Percentiles rank a stretch among this genome's conserved stretches.
These are phyloP conservation scores for Cryptosporidium parvum DNA, from an alignment of 169 alveolate genomes.

Conservation along the genomic window DNA sequence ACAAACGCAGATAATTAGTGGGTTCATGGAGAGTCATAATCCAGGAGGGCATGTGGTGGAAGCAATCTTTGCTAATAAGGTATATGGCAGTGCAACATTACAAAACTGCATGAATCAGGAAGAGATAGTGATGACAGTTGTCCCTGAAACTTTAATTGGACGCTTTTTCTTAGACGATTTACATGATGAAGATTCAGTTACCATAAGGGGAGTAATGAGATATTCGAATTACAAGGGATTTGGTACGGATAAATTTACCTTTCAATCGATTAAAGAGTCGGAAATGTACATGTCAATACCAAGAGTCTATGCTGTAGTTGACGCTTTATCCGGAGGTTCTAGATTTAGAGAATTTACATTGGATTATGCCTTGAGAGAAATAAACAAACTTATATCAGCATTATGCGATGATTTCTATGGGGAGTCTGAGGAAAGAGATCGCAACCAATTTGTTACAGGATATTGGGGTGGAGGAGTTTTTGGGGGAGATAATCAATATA, in stretches of 20 bases:
- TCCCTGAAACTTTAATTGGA: slow-evolving; percentile 44
- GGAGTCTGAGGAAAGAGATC: slow-evolving; percentile 3
- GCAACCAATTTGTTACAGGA: slow-evolving; percentile 31
- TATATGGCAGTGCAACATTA: slow-evolving; percentile 27
- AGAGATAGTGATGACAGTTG: slow-evolving; percentile 38
- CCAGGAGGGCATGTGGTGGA: slow-evolving; percentile 35
- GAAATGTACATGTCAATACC: neutral
- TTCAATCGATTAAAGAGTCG: neutral
- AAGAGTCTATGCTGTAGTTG: slow-evolving; percentile 33
- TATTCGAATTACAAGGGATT: slow-evolving; percentile 22
- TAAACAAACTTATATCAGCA: slow-evolving; percentile 21
- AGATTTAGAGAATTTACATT: neutral
- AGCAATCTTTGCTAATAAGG: slow-evolving; percentile 25
- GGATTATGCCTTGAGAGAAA: neutral
- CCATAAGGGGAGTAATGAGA: slow-evolving; percentile 41
- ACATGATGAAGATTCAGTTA: slow-evolving; percentile 1
- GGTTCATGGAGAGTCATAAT: slow-evolving; percentile 40
- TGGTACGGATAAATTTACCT: neutral
- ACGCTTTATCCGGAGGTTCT: neutral
- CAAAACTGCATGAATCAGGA: slow-evolving; percentile 28
- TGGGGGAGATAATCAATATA: slow-evolving; percentile 19
- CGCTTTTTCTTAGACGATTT: slow-evolving; percentile 8
- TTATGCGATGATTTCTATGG: slow-evolving; percentile 29
- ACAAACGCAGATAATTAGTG: neutral
- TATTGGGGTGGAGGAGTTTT: slow-evolving; percentile 56